These are phyloP conservation scores for Cucurbita pepo DNA, from an alignment of 306 rosid species.

Conservation along the genomic window DNA sequence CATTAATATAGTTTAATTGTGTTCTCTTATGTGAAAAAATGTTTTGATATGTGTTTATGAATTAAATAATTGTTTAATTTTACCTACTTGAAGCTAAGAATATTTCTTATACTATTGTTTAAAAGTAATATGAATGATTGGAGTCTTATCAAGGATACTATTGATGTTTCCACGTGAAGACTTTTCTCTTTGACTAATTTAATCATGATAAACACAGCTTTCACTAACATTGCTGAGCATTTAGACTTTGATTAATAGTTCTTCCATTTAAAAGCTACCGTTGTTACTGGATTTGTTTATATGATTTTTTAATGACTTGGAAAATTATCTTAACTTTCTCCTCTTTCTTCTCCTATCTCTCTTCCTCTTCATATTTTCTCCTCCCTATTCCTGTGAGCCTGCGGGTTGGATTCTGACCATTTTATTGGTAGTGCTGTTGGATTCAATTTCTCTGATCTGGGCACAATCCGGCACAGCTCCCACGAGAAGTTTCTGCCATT, in stretches of 20 bases:
- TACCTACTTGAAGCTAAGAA: neutral
- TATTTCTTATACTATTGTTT: neutral
- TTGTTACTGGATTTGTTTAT: too few species aligned
- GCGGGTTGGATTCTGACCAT: too few species aligned
- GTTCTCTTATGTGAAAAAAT: neutral
- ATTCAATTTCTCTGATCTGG: too few species aligned
- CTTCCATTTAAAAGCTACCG: neutral
- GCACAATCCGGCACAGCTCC: too few species aligned
- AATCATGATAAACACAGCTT: neutral
- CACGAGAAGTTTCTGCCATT: too few species aligned
- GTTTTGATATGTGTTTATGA: neutral
- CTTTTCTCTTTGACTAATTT: neutral
- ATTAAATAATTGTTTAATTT: neutral
- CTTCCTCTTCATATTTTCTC: too few species aligned
- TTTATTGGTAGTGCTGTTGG: too few species aligned
- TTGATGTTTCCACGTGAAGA: neutral
- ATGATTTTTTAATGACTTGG: too few species aligned
- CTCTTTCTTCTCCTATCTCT: too few species aligned
- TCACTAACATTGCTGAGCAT: neutral
- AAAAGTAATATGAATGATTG: neutral
- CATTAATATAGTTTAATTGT: neutral
- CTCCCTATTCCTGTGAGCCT: too few species aligned
- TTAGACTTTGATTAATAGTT: neutral
- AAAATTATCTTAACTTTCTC: too few species aligned
- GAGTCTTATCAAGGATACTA: neutral